These are phyloP conservation scores for Trichoderma guizhouense DNA, from an alignment of 2,329 filamentous ascomycete genomes.

Conservation along the genomic window DNA sequence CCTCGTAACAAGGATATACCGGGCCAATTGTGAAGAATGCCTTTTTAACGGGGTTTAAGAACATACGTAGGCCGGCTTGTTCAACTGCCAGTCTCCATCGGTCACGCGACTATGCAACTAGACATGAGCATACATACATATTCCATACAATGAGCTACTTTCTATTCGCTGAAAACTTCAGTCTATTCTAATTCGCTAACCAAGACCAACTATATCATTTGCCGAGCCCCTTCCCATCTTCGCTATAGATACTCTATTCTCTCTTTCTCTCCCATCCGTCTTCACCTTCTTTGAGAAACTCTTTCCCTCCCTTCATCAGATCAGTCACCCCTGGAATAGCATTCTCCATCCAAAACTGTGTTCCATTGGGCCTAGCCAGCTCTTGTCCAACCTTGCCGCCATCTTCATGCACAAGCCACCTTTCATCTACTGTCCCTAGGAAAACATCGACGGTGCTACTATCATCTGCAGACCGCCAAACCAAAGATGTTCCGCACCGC, in stretches of 20 bases:
- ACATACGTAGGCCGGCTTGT: background rate
- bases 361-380: background rate
- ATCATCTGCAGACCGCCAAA: constrained; percentile 6
- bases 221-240: too few relatives aligned
- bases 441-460: constrained; percentile 2
- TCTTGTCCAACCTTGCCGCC: constrained; percentile 7
- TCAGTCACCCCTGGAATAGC: background rate
- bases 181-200: background rate
- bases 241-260: background rate
- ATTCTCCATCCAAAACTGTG: constrained; percentile 16
- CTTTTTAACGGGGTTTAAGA: background rate
- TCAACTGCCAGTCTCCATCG: background rate
- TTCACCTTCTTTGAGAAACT: constrained; percentile 1
- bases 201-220: too few relatives aligned
- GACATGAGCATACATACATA: background rate
- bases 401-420: constrained; percentile 6
- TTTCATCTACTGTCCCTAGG: background rate
- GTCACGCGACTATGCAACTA: background rate
- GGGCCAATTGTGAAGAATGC: background rate
- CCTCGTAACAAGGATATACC: background rate
- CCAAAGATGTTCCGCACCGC: constrained; percentile 2
- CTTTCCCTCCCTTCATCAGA: background rate
- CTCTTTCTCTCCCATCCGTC: constrained; percentile 11
- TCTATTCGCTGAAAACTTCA: background rate
- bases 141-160: background rate